Evolutionary conservation across 768 basidiomycete genomes (phyloP).

Genomic region (Mrakia blollopis): DNA sequence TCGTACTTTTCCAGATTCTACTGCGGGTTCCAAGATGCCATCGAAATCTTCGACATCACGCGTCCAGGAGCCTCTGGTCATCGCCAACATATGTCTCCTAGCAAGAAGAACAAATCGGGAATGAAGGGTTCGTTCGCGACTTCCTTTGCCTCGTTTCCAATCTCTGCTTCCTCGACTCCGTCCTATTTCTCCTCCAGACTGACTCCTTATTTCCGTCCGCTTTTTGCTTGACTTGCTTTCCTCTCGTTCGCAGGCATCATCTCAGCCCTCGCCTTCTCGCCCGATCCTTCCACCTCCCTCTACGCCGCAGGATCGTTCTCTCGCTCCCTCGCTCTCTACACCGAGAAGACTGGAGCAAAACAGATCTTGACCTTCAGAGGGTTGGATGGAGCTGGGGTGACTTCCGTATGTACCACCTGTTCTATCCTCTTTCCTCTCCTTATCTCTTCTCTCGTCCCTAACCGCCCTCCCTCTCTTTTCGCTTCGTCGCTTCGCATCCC

Average conservation of each 20-base stretch:
- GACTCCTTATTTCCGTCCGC: background rate
- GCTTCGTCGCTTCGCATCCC: background rate
- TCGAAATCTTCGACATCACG: constrained; percentile 75
- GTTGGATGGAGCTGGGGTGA: constrained; percentile 43
- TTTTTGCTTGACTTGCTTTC: background rate
- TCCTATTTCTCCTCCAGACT: background rate
- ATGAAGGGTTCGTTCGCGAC: constrained; percentile 61
- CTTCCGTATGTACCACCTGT: constrained; percentile 40
- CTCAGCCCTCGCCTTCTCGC: constrained; percentile 73
- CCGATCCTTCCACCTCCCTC: constrained; percentile 52
- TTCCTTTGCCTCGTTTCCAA: too few species aligned
- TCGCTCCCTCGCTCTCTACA: constrained; percentile 44
- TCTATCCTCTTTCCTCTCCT: constrained; percentile 37
- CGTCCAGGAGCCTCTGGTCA: constrained; percentile 64
- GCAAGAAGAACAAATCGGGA: constrained; percentile 73
- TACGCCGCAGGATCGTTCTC: constrained; percentile 76
- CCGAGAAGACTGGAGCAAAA: constrained; percentile 55
- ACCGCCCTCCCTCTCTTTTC: constrained; percentile 21
- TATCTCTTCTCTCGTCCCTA: background rate
- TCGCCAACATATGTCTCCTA: constrained; percentile 64
- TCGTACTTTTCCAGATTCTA: constrained; percentile 56
- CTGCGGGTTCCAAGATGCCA: constrained; percentile 78
- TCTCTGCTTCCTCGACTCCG: background rate
- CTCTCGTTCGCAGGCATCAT: constrained; percentile 61
- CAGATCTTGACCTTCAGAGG: constrained; percentile 60